Evolutionary conservation across 441 rosid species (phyloP), one percentile per base, ranked within the genome.

Genomic region (Geranium incanum): DNA sequence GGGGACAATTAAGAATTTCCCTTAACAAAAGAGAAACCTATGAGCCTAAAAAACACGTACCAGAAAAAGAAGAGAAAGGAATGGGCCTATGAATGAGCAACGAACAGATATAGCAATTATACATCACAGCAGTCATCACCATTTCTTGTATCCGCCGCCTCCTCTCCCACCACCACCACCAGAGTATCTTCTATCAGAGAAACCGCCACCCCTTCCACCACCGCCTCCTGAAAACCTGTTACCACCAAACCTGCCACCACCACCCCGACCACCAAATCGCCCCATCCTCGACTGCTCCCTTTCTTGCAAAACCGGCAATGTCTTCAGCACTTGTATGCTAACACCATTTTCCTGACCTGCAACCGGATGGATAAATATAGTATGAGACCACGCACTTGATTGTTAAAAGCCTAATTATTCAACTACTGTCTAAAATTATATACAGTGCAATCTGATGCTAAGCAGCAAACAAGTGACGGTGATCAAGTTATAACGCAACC

Each of bases 291-390:
- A 70, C 73, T 76, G 83, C 1, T 92, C 92, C 74, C 84, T 86
- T 82, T 87, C 91, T 80, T 92, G 96, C 75, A 95, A 82, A 13
- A 79, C 81, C 15, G 99, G 99, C 81, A 92, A 70, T 68, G 85
- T 71, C 69, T 87, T 86, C 68, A 95, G 70, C 66, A 84, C 88
- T 77, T 84, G 84, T 77, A 95, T 73, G 82, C 84, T 86, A 72
- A 89, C 86, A 77, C 81, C 77, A 18, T 83, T 89, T 19, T 86
- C 84, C 71, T 85, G 80, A 45, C 88, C 97, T 84, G 87, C 77
- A 77, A 12, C 9, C 23, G 74, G 2, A 18, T 43, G 19, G 8
- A 21, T 21, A 3, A 60, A 19, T 16, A 59, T 16, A 21, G 50
- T 3, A 23, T 6, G 50, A 59, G 12, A 3, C 5, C 0, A 13